Base-by-base conservation (phyloP, 805 yeast species). In the Wickerhamiella brachini region DNA sequence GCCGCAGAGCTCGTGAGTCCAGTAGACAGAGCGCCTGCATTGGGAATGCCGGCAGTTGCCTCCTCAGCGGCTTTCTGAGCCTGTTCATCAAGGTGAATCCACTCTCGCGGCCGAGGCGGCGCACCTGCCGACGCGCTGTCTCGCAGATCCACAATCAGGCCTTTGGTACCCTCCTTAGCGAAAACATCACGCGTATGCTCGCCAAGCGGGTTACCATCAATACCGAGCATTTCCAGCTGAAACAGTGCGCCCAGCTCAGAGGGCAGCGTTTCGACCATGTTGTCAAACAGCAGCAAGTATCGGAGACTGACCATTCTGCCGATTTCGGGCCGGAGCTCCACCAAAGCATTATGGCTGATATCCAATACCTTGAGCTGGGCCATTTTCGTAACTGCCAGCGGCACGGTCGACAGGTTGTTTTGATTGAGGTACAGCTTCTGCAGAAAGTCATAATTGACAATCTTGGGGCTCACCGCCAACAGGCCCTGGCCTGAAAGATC, bases 401-500 rank as follows among this genome's bases (percentile, higher is more conserved):
- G 97, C 22, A 93, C 60, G 2, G 64, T 53, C 9, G 77, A 75
- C 57, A 93, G 72, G 59, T 81, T 81, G 66, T 94, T 93, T 62
- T 95, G 95, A 68, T 83, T 87, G 58, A 93, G 70, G 65, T 85
- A 93, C 50, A 93, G 71, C 54, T 90, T 82, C 62, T 90, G 93
- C 60, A 93, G 74, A 60, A 93, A 93, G 54, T 77, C 76, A 66
- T 88, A 93, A 47, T 80, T 78, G 72, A 87, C 87, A 45, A 93
- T 67, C 59, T 80, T 80, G 20, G 83, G 77, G n/a, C 86, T 77
- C 29, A 90, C 57, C 52, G 78, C 75, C 55, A 78, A 71, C 49
- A 93, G 72, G 34, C 90, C 85, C 66, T 93, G 95, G 53, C 96
- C 96, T 56, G 94, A 80, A 57, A 90, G 71, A 69, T 93, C 99